These are phyloP conservation scores for Cryptococcus sp. DNA, from an alignment of 1,284 basidiomycete species.

Conservation along the genomic window DNA sequence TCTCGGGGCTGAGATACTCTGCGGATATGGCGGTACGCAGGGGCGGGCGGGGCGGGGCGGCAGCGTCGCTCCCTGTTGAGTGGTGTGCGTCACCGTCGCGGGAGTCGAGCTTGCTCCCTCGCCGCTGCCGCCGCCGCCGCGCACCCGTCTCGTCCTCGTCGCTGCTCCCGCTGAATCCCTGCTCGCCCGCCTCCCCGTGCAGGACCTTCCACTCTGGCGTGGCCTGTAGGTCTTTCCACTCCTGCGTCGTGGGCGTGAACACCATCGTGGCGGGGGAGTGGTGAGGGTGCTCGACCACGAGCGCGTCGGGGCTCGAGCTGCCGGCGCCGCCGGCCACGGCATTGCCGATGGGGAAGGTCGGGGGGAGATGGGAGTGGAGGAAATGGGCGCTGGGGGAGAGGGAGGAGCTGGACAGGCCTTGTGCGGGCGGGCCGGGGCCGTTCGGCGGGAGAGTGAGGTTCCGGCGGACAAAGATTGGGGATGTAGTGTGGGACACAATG, in stretches of 20 bases:
- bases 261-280: constrained; percentile 37
- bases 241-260: constrained; percentile 51
- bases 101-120: neutral
- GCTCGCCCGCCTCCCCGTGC: constrained; percentile 8
- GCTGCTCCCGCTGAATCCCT: constrained; percentile 12
- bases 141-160: constrained; percentile 11
- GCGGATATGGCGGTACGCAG: constrained; percentile 24
- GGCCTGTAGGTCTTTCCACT: constrained; percentile 46
- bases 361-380: constrained; percentile 44
- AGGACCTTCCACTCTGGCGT: constrained; percentile 23
- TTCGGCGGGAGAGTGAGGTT: constrained; percentile 25
- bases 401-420: constrained; percentile 20
- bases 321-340: neutral
- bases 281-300: constrained; percentile 1
- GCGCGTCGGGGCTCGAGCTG: constrained; percentile 12
- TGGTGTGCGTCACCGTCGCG: neutral
- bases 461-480: constrained; percentile 19
- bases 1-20: constrained; percentile 28
- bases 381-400: constrained; percentile 45
- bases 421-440: constrained; percentile 11
- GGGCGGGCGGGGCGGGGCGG: constrained; percentile 8
- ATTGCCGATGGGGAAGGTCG: constrained; percentile 28
- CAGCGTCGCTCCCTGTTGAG: too few species aligned
- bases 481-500: constrained; percentile 12
- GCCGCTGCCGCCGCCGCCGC: constrained; percentile 1